Evolutionary conservation across 2,329 filamentous ascomycete genomes (phyloP), one percentile per base, ranked within the genome.

Genomic region (Dactylellina haptotyla): DNA sequence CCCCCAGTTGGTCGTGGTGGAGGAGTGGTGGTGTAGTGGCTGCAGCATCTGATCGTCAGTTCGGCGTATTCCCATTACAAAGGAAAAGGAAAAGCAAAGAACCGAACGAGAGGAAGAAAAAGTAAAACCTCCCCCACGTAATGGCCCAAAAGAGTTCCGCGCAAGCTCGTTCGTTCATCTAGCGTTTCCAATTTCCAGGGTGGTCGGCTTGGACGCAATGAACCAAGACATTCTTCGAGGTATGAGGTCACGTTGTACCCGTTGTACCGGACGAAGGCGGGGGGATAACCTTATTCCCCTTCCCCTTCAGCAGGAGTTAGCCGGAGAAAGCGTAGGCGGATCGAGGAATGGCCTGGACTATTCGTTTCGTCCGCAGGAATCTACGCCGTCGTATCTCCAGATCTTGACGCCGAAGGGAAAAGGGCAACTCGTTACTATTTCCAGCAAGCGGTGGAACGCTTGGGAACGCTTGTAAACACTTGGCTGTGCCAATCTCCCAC

Each of bases 141-240:
- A 76, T 72, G 74, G 53, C 32, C 45, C 32, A 65, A 72, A 72
- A 72, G 59, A 72, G 67, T 72, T 72, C 67, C 67, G 59, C 59
- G 59, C 59, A 72, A 66, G 51, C 67, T 30, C n/a, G n/a, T 72
- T 72, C 53, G 63, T 65, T 70, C 43, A 72, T 45, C 73, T 82
- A 81, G 77, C 83, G 82, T 78, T 82, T 82, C 48, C 53, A 53
- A 79, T 76, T 78, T 72, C 54, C 67, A 72, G 67, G 67, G 67
- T 64, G 59, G 67, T 37, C 66, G 58, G 66, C 57, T 71, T 54
- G 41, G 64, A 39, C 39, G 46, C 53, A 58, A 57, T 51, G 59
- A 45, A 54, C 64, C 41, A 50, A 65, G 45, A 41, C 48, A 61
- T 34, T 26, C n/a, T n/a, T n/a, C 67, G 48, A 72, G 51, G 64